Conservation (phyloP, 139 green algal genomes). For the Ulvella scutata region DNA sequence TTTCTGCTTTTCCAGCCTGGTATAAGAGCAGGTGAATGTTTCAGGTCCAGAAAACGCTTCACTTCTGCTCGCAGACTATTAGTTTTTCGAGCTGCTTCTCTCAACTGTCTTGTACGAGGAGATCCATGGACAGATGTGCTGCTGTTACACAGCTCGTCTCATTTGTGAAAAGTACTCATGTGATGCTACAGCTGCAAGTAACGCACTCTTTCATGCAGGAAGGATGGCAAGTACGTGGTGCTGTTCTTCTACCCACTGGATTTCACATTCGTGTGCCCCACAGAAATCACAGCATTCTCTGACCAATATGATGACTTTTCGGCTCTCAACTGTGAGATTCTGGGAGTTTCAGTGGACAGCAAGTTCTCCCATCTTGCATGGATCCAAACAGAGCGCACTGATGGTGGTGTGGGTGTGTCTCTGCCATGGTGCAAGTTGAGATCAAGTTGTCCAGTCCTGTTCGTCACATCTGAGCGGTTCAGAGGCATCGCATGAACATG, state of each 20-base stretch:
- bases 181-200: background rate
- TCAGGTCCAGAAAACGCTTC: too few relatives aligned
- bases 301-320: conserved; percentile 86
- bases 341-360: conserved; percentile 80
- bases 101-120: too few relatives aligned
- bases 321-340: conserved; percentile 71
- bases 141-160: background rate
- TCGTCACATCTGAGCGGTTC: too few relatives aligned
- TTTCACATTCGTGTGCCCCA: conserved; percentile 92
- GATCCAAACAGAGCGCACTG: conserved; percentile 87
- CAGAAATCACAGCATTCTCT: conserved; percentile 97
- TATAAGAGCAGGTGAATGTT: too few relatives aligned
- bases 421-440: too few relatives aligned
- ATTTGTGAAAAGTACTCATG: background rate
- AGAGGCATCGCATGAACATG: too few relatives aligned
- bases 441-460: too few relatives aligned
- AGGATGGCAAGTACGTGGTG: conserved; percentile 97
- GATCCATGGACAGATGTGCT: background rate
- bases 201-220: background rate
- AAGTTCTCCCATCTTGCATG: conserved; percentile 97
- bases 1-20: too few relatives aligned
- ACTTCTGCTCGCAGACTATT: too few relatives aligned
- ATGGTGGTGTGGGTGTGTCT: conserved; percentile 22
- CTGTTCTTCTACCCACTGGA: conserved; percentile 98
- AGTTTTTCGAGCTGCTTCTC: too few relatives aligned